phyloP scores from a whole-genome alignment of 2,329 filamentous ascomycete genomes.

The Fonsecaea monophora region DNA sequence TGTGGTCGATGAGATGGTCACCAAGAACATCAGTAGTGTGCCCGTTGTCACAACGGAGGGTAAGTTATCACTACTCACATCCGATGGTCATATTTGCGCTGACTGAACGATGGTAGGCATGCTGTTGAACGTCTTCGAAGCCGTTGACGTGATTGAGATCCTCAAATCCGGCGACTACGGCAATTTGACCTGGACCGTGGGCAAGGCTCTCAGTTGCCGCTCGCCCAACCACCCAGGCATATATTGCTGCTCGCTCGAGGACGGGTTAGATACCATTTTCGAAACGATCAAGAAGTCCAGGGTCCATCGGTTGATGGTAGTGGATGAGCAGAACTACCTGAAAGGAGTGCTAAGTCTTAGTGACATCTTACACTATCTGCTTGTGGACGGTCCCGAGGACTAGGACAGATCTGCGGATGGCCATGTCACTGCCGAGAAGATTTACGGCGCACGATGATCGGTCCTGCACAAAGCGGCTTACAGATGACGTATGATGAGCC shows the following conservation, averaged over 20 bases:
- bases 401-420: slow-evolving; percentile 18
- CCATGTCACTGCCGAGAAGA: slow-evolving; percentile 10
- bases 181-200: slow-evolving; percentile 82
- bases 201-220: slow-evolving; percentile 66
- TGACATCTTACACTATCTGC: slow-evolving; percentile 93
- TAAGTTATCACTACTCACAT: slow-evolving; percentile 42
- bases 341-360: slow-evolving; percentile 91
- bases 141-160: slow-evolving; percentile 93
- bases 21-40: slow-evolving; percentile 91
- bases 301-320: slow-evolving; percentile 89
- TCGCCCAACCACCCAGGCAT: slow-evolving; percentile 86
- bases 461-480: background rate
- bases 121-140: slow-evolving; percentile 95
- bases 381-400: slow-evolving; percentile 73
- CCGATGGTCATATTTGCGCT: background rate
- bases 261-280: slow-evolving; percentile 93
- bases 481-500: background rate
- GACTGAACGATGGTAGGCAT: slow-evolving; percentile 53
- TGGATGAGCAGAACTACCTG: slow-evolving; percentile 86
- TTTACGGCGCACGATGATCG: slow-evolving; percentile 4
- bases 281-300: slow-evolving; percentile 94
- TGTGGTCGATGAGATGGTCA: slow-evolving; percentile 91
- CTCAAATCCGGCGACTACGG: slow-evolving; percentile 95
- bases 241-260: slow-evolving; percentile 90
- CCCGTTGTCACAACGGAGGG: slow-evolving; percentile 84